Conservation (phyloP, 495 filamentous ascomycete genomes). For the Apodospora peruviana region DNA sequence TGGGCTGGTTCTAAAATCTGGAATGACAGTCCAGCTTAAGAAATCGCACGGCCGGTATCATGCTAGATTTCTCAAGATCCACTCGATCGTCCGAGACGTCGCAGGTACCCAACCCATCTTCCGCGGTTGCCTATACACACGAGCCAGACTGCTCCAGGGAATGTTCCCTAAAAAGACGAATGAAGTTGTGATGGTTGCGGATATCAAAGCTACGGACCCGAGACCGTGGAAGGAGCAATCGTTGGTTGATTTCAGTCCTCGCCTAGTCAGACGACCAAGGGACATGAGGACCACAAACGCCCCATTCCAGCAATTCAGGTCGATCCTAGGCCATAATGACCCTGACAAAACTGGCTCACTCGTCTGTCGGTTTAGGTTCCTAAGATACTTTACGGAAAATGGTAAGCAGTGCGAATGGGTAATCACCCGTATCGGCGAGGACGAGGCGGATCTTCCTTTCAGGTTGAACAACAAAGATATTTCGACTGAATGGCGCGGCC, state of each 20-base stretch:
- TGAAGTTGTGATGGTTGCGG: conserved; percentile 43
- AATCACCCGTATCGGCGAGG: conserved; percentile 16
- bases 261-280: conserved; percentile 29
- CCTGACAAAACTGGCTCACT: too few relatives aligned
- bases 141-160: not conserved
- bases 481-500: conserved; percentile 29
- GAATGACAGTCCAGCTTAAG: too few relatives aligned
- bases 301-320: conserved; percentile 31
- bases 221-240: conserved; percentile 34
- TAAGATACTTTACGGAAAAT: conserved; percentile 15
- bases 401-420: conserved; percentile 24
- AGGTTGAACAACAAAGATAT: conserved; percentile 3
- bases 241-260: conserved; percentile 35
- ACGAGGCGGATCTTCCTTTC: conserved; percentile 14
- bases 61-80: too few relatives aligned
- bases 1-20: too few relatives aligned
- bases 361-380: conserved; percentile 33
- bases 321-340: conserved; percentile 17
- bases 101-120: too few relatives aligned
- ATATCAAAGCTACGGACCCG: conserved; percentile 39
- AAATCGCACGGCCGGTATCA: too few relatives aligned
- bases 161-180: conserved; percentile 10
- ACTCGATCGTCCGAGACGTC: too few relatives aligned
- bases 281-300: conserved; percentile 49
- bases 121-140: conserved; percentile 2